A percentile compares a stretch with the other conserved stretches of the same genome.
These are phyloP conservation scores for Corymbia maculata DNA, from an alignment of 345 rosid genomes.

Conservation along the genomic window DNA sequence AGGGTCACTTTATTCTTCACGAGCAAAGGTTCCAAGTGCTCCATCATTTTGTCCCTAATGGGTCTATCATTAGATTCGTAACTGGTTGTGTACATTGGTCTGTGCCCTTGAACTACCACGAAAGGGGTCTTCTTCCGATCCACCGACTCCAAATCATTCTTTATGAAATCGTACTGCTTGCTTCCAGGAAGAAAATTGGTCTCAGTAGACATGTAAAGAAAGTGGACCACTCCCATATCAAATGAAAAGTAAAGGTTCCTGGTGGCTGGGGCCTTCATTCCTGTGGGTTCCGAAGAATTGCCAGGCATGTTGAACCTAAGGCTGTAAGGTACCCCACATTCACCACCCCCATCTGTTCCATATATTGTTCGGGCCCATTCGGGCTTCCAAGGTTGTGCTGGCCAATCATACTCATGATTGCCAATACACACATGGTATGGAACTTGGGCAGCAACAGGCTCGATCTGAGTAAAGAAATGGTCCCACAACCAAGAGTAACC, in stretches of 20 bases:
- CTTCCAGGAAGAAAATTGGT: constrained; percentile 78
- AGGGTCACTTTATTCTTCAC: constrained; percentile 62
- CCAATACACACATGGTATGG: constrained; percentile 95
- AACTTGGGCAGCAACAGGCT: constrained; percentile 72
- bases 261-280: constrained; percentile 54
- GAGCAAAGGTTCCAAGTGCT: constrained; percentile 81
- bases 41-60: constrained; percentile 44
- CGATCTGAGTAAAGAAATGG: constrained; percentile 62
- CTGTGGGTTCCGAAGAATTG: constrained; percentile 68
- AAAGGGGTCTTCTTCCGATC: constrained; percentile 73
- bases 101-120: constrained; percentile 76
- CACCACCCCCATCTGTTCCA: constrained; percentile 88
- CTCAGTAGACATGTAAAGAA: constrained; percentile 79
- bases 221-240: constrained; percentile 63
- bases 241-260: constrained; percentile 84
- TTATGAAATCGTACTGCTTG: constrained; percentile 54
- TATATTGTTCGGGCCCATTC: constrained; percentile 52
- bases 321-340: constrained; percentile 91
- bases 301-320: constrained; percentile 90
- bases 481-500: constrained; percentile 96
- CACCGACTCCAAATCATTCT: constrained; percentile 70
- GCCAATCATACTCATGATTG: constrained; percentile 95
- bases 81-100: constrained; percentile 95
- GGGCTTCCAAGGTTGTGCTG: constrained; percentile 86
- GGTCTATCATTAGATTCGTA: constrained; percentile 44